Base-by-base conservation (phyloP, 2,329 filamentous ascomycete species). In the Talaromyces verruculosus region DNA sequence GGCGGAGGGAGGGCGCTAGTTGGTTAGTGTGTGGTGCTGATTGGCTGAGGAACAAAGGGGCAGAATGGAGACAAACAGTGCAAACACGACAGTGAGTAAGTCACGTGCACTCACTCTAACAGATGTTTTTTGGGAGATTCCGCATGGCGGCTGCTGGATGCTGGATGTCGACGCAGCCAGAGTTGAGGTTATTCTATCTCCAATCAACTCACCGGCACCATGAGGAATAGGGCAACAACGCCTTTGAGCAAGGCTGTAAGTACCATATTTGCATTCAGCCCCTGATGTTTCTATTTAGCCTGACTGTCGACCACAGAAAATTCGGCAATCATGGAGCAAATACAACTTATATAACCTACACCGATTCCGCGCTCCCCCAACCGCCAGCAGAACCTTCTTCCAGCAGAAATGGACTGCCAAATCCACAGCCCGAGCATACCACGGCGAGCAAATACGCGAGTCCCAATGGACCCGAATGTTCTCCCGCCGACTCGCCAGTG, bases 391-490 rank as follows among this genome's bases (percentile, higher is more conserved):
- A 68, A 97, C 93, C 53, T 96, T 95, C 82, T 99, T 96, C 85
- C 94, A 98, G 84, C 94, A 98, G 81, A 99, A 99, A 89, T 99
- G 94, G 94, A 80, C 81, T 1, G 91, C 94, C 73, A 99, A 99
- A 81, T 88, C 93, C 25, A 78, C 89, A 69, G 87, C 92, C 49
- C 89, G 95, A 71, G 89, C 86, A 69, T 99, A 98, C 80, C 95
- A 99, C 81, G 95, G 94, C 79, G 94, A 97, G 77, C 92, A 97
- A 76, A 89, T 99, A 71, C 88, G 89, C 70, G 95, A 99, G 83
- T 89, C 91, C 77, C 90, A 95, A 82, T 99, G 95, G 95, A 86
- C 91, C 80, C 91, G 91, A 76, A 93, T 97, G 86, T 99, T 99
- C 82, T 89, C 87, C 71, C 87, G 91, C 70, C 89, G 90, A 71